Base-by-base conservation (phyloP, 257 asterid species). In the Ophiorrhiza pumila region DNA sequence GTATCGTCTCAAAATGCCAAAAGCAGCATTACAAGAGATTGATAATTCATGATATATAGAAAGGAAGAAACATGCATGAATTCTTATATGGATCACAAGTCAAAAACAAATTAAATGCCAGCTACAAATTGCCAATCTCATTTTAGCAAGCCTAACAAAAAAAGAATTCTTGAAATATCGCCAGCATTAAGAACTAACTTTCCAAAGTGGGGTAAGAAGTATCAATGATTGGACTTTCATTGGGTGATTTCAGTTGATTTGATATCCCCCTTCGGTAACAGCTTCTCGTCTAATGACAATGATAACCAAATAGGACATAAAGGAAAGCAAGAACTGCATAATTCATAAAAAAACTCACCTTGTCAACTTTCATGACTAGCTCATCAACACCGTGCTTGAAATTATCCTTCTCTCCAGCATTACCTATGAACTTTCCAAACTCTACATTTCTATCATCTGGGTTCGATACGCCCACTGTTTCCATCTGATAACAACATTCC, bases 311-410 rank as follows among this genome's bases (percentile, higher is more conserved):
- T 27, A 49, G 43, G 71, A 29, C 7, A 50, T 39, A 23, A 39
- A 65, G 35, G 53, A 53, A 14, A 56, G 14, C 20, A 74, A 62
- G 32, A 27, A 49, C 55, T 34, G 58, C 6, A 49, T 17, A 27
- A 49, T 47, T 63, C 53, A 35, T 35, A 64, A 47, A 25, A 69
- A 64, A 66, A 71, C 87, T 81, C 78, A 91, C 98, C 75, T 78
- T 63, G 65, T 85, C 89, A 73, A 89, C 96, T 70, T 72, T 85
- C 50, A 71, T 10, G 73, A 56, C 71, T 55, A 93, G 84, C 73
- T 85, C 93, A 78, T 88, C 91, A 56, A 91, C 84, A 77, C 79
- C 80, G 68, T 41, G 72, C 82, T 80, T 85, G 83, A 83, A 75
- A 68, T 77, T 77, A 74, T 82, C 87, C 58, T 64, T 77, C 76